Percentiles rank a stretch among this genome's conserved stretches.
Evolutionary conservation across 2,329 filamentous ascomycete genomes (phyloP).

Genomic region (Paracamarosporium sp.): DNA sequence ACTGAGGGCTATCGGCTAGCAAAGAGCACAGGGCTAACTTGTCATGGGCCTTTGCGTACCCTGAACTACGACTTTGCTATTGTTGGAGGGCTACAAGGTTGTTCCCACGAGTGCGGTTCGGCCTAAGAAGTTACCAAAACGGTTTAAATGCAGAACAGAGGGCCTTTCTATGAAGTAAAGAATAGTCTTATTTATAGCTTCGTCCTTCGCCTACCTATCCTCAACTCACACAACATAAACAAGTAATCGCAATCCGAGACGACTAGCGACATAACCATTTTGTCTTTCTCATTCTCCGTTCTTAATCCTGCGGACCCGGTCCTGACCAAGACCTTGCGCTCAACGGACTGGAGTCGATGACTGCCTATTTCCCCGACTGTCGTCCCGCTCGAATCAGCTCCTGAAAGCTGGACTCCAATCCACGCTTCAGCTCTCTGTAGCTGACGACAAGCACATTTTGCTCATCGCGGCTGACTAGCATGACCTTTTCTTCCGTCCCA

Average conservation of each 20-base stretch:
- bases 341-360: slow-evolving; percentile 9
- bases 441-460: slow-evolving; percentile 87
- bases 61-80: background rate
- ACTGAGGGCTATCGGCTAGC: background rate
- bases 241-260: slow-evolving; percentile 1
- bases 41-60: background rate
- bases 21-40: background rate
- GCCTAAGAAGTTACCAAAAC: background rate
- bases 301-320: background rate
- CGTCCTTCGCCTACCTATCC: background rate
- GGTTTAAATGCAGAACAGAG: background rate
- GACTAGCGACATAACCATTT: background rate
- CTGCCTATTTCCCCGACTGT: slow-evolving; percentile 32
- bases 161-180: background rate
- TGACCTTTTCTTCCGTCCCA: slow-evolving; percentile 84
- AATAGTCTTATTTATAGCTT: slow-evolving; percentile 6
- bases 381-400: slow-evolving; percentile 55
- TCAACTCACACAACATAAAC: slow-evolving; percentile 3
- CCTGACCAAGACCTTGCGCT: background rate
- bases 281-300: background rate
- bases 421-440: slow-evolving; percentile 84
- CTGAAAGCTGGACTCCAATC: slow-evolving; percentile 66
- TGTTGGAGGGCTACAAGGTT: no score
- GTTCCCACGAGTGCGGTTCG: no score
- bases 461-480: slow-evolving; percentile 86